Percentiles rank a stretch among this genome's conserved stretches.
Conservation (phyloP, 805 yeast species). For the Yarrowia bubula region DNA sequence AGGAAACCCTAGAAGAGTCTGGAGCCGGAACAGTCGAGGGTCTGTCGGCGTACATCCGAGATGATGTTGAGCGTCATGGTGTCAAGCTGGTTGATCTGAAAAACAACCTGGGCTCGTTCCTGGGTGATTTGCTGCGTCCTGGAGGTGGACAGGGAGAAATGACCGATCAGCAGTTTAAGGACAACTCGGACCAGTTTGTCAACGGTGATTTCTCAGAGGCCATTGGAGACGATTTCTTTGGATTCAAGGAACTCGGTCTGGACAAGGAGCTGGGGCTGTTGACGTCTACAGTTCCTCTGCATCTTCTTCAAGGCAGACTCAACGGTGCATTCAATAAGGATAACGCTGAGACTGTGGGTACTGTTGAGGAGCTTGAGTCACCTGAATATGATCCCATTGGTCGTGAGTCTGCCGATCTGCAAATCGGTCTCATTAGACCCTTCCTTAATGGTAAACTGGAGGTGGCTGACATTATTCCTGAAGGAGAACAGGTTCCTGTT, state of each 20-base stretch:
- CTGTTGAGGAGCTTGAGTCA: conserved; percentile 49
- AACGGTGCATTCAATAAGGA: conserved; percentile 44
- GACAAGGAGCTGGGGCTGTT: conserved; percentile 87
- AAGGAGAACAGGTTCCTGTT: conserved; percentile 82
- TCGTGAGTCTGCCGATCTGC: conserved; percentile 51
- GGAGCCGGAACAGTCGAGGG: conserved; percentile 75
- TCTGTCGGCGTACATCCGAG: conserved; percentile 68
- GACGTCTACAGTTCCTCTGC: conserved; percentile 84
- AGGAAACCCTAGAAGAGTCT: conserved; percentile 71
- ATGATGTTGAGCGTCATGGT: conserved; percentile 67
- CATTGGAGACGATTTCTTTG: conserved; percentile 89
- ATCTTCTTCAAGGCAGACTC: conserved; percentile 73
- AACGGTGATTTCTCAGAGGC: conserved; percentile 94
- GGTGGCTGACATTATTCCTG: conserved; percentile 44
- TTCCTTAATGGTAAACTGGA: conserved; percentile 45
- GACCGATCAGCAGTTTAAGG: conserved; percentile 76
- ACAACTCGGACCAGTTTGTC: conserved; percentile 88
- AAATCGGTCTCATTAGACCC: conserved; percentile 58
- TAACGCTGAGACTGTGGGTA: conserved; percentile 44
- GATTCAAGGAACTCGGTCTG: conserved; percentile 88
- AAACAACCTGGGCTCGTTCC: conserved; percentile 61
- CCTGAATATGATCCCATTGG: conserved; percentile 52
- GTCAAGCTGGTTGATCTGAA: conserved; percentile 68
- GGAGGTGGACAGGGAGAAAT: conserved; percentile 56
- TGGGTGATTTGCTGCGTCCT: conserved; percentile 82